Base-by-base conservation (phyloP, 306 rosid genomes). In the Cucurbita pepo region DNA sequence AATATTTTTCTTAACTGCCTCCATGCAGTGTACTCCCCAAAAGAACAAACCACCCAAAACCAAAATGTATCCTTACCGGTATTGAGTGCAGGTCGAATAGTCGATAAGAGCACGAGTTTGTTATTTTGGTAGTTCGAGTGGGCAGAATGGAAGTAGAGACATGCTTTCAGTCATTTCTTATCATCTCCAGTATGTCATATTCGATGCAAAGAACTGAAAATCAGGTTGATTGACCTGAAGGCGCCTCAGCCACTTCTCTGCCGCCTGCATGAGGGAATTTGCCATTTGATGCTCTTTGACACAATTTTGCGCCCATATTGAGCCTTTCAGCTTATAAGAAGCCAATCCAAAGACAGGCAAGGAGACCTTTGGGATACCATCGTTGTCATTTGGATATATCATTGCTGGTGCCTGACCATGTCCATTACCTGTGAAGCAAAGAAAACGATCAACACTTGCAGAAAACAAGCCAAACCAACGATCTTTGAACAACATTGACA, bases 201-300 rank as follows among this genome's bases (percentile, higher is more conserved):
- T 93, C 1, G 90, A 86, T 36, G 81, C 66, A 34, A 92, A 92
- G 85, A 89, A 92, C 84, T 80, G 86, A 86, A 80, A 90, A 82
- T 92, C 96, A 0, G 98, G 96, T 75, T 92, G 98, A 67, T 81
- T 78, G 81, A 90, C 98, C 74, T 81, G 89, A 81, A 10, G 90
- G 71, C n/a, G 38, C 76, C 85, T 83, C 38, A 92, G 84, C 97
- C 97, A 88, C 21, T 85, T 85, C 30, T 81, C 91, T 4, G 98
- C 93, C 30, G 83, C 88, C 77, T 87, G 88, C 82, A 81, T 71
- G 76, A 88, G 93, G 72, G 83, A 90, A 77, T 83, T 81, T 7
- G 84, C 86, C 21, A 5, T 55, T 65, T 84, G 91, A 80, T 81
- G 81, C 74, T 88, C 96, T 40, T 59, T 41, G 13, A 36, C 73